A percentile compares a stretch with the other conserved stretches of the same genome.
phyloP scores from a whole-genome alignment of 2,329 filamentous ascomycete genomes.

The Zarea fungicola region DNA sequence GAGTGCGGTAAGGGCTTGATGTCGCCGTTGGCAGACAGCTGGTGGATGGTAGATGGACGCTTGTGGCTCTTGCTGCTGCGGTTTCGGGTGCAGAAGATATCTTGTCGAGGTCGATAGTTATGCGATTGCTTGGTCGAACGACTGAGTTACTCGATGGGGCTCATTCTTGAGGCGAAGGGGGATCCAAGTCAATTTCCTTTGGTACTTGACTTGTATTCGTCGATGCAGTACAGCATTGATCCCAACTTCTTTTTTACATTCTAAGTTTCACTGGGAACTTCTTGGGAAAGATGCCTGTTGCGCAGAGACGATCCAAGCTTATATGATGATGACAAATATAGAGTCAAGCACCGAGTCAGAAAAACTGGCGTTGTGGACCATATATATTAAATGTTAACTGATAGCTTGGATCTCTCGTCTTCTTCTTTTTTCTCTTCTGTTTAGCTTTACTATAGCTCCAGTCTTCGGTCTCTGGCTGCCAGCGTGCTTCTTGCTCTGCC shows the following conservation, averaged over 20 bases:
- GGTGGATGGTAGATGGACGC: constrained; percentile 39
- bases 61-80: constrained; percentile 41
- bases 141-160: constrained; percentile 98
- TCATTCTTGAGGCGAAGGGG: constrained; percentile 99
- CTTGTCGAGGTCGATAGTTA: constrained; percentile 97
- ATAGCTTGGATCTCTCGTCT: constrained; percentile 6
- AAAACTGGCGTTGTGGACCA: constrained; percentile 14
- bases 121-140: constrained; percentile 75
- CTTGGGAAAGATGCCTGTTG: constrained; percentile 1
- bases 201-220: constrained; percentile 7
- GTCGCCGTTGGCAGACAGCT: constrained; percentile 22
- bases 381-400: constrained; percentile 13
- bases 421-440: not conserved
- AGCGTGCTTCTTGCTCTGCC: no score
- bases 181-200: constrained; percentile 26
- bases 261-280: constrained; percentile 17
- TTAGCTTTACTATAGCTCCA: no score
- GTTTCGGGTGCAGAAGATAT: constrained; percentile 49
- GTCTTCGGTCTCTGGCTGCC: no score
- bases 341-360: constrained; percentile 21
- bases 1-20: constrained; percentile 22
- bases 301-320: constrained; percentile 14
- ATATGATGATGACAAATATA: constrained; percentile 21
- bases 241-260: constrained; percentile 17
- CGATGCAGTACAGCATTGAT: constrained; percentile 13